These are phyloP conservation scores for Orbilia ellipsospora DNA, from an alignment of 2,329 filamentous ascomycete species.

Conservation along the genomic window DNA sequence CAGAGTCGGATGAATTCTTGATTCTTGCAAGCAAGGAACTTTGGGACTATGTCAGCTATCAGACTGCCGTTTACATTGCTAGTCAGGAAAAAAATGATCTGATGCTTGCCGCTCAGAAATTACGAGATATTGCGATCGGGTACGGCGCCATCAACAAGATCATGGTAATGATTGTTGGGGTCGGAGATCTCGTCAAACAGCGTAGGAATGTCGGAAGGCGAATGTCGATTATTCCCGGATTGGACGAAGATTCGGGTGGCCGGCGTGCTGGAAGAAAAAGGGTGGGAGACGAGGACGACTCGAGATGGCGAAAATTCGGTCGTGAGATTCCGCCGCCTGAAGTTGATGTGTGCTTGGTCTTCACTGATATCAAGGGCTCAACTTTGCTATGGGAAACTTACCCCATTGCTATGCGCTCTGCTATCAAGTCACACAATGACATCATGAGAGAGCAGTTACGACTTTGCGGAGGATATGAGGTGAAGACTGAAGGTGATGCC, in stretches of 20 bases:
- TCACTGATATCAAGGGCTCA: slow-evolving; percentile 99
- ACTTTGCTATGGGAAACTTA: slow-evolving; percentile 96
- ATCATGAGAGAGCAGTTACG: slow-evolving; percentile 93
- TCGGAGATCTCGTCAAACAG: slow-evolving; percentile 87
- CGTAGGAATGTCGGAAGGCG: slow-evolving; percentile 78
- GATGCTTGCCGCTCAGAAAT: slow-evolving; percentile 94
- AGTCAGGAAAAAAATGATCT: slow-evolving; percentile 86
- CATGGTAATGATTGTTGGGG: slow-evolving; percentile 98
- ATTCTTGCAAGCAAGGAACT: slow-evolving; percentile 90
- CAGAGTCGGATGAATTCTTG: slow-evolving; percentile 90
- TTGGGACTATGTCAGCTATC: slow-evolving; percentile 92
- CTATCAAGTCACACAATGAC: slow-evolving; percentile 97
- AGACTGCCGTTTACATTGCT: slow-evolving; percentile 90
- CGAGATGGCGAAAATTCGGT: slow-evolving; percentile 79
- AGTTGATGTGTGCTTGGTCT: slow-evolving; percentile 91
- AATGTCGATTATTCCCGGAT: slow-evolving; percentile 82
- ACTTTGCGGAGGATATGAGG: slow-evolving; percentile 95
- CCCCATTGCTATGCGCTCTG: slow-evolving; percentile 92
- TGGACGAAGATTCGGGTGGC: slow-evolving; percentile 38
- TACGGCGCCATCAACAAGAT: slow-evolving; percentile 95
- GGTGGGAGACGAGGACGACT: slow-evolving; percentile 71
- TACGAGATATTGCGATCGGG: slow-evolving; percentile 92
- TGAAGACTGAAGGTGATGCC: slow-evolving; percentile 99
- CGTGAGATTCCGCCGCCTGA: slow-evolving; percentile 90
- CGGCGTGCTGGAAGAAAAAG: slow-evolving; percentile 72